phyloP scores from a whole-genome alignment of 345 rosid species.

The Arabis hirsuta region DNA sequence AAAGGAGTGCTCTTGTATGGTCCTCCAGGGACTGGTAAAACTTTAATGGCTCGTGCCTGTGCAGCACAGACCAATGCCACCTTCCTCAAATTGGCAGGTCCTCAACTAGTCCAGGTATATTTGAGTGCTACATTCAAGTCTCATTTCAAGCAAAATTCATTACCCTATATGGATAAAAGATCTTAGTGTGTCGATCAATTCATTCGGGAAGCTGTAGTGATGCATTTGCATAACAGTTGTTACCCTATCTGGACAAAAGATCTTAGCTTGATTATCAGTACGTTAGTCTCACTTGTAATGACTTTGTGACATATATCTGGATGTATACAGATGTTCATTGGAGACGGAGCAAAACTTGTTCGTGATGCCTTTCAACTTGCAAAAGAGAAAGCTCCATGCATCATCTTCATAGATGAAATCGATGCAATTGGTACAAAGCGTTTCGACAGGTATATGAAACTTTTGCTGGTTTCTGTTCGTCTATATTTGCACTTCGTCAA shows the following conservation, averaged over 20 bases:
- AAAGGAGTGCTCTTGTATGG: slow-evolving; percentile 98
- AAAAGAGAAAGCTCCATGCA: slow-evolving; percentile 99
- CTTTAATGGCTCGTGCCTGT: slow-evolving; percentile 99
- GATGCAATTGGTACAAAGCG: slow-evolving; percentile 99
- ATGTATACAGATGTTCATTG: slow-evolving; percentile 88
- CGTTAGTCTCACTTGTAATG: not conserved
- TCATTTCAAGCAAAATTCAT: not conserved
- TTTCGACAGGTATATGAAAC: slow-evolving; percentile 84
- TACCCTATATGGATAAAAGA: not conserved
- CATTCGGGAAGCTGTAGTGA: not conserved
- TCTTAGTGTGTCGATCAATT: slow-evolving; percentile 9
- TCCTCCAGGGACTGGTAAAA: slow-evolving; percentile 99
- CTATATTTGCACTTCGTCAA: not conserved
- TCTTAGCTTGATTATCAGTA: too few species aligned
- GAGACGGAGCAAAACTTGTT: slow-evolving; percentile 99
- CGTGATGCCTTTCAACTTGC: slow-evolving; percentile 99
- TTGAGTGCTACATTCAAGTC: slow-evolving; percentile 6
- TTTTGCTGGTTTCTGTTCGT: not conserved
- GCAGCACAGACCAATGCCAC: slow-evolving; percentile 99
- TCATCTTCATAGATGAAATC: slow-evolving; percentile 97
- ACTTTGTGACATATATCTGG: not conserved
- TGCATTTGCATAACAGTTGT: not conserved
- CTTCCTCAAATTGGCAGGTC: slow-evolving; percentile 95
- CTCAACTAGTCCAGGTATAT: slow-evolving; percentile 94
- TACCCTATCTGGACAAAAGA: too few species aligned